Conservation (phyloP, 179 eudicot genomes). For the Dionaea muscipula region DNA sequence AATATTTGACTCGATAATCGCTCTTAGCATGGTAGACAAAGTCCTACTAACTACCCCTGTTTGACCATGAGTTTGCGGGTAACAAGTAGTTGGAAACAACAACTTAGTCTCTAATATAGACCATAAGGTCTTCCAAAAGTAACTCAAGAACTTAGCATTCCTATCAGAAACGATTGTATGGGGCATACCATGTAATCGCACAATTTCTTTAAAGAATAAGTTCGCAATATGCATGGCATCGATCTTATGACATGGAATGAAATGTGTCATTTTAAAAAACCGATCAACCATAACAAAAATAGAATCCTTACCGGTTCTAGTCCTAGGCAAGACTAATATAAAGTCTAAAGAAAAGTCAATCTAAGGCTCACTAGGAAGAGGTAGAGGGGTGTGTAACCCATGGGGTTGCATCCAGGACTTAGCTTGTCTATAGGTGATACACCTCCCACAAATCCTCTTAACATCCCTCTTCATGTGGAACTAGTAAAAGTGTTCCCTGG, state of each 20-base stretch:
- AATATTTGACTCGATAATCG: not conserved
- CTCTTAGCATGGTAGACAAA: not conserved
- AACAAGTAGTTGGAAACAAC: not conserved
- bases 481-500: too few species aligned
- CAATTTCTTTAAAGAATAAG: too few species aligned
- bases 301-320: too few species aligned
- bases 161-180: too few species aligned
- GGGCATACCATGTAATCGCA: too few species aligned
- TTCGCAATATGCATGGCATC: too few species aligned
- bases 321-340: too few species aligned
- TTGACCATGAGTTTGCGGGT: not conserved
- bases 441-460: constrained; percentile 1
- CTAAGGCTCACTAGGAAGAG: not conserved
- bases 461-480: too few species aligned
- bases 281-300: too few species aligned
- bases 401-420: not conserved
- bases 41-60: not conserved
- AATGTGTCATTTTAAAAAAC: too few species aligned
- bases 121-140: not conserved
- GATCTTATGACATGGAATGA: too few species aligned
- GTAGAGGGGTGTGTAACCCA: constrained; percentile 4
- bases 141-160: not conserved
- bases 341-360: not conserved
- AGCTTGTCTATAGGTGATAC: constrained; percentile 4
- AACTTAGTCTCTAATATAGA: not conserved